Evolutionary conservation across 1,284 basidiomycete genomes (phyloP).

Genomic region (Trichosporon faecale): DNA sequence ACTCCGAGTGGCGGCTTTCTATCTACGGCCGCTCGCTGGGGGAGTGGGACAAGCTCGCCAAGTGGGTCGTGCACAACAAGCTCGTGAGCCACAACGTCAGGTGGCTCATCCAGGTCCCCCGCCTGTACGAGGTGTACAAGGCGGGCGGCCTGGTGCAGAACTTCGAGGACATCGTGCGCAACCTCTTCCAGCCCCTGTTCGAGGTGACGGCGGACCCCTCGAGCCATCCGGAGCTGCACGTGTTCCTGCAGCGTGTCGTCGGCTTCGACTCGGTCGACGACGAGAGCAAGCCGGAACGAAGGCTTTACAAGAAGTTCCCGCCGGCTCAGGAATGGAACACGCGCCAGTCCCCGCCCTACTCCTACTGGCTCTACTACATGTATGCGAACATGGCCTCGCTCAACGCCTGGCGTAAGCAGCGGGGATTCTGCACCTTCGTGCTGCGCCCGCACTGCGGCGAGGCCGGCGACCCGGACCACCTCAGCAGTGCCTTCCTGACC

Average conservation of each 20-base stretch:
- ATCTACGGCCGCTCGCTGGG: constrained; percentile 75
- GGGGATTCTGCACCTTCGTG: constrained; percentile 97
- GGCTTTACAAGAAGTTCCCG: constrained; percentile 93
- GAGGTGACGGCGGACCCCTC: constrained; percentile 91
- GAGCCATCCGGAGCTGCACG: constrained; percentile 88
- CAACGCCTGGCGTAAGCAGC: constrained; percentile 81
- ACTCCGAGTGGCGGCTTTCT: constrained; percentile 94
- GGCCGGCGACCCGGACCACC: constrained; percentile 96
- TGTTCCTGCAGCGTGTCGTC: constrained; percentile 91
- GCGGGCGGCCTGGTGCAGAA: constrained; percentile 76
- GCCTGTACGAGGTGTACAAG: constrained; percentile 96
- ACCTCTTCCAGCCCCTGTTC: constrained; percentile 89
- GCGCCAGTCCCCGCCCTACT: constrained; percentile 85
- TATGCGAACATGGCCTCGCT: constrained; percentile 93
- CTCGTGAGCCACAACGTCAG: constrained; percentile 94
- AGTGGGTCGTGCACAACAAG: constrained; percentile 93
- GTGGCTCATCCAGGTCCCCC: constrained; percentile 95
- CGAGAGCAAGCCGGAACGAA: constrained; percentile 88
- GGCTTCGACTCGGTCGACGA: constrained; percentile 98
- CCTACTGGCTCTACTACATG: constrained; percentile 98
- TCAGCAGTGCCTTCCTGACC: constrained; percentile 91
- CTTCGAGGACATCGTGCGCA: constrained; percentile 86
- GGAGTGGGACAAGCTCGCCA: constrained; percentile 98
- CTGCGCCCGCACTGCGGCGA: constrained; percentile 96
- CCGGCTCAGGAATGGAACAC: constrained; percentile 89